Evolutionary conservation across 2,329 filamentous ascomycete genomes (phyloP).

Genomic region (Coniochaeta pulveracea): DNA sequence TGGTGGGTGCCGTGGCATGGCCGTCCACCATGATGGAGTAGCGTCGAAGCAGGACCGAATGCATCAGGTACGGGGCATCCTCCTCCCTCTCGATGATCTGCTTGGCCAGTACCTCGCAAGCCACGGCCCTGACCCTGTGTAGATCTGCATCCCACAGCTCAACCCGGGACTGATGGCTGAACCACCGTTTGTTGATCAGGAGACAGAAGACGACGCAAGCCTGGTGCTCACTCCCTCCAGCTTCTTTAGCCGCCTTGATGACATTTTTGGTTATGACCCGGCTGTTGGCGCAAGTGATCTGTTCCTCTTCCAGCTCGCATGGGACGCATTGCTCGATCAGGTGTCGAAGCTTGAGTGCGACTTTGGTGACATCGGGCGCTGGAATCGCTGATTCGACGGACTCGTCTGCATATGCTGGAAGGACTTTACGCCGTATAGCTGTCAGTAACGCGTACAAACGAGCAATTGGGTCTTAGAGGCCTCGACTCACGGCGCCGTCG

Average conservation of each 20-base stretch:
- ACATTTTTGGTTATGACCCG: slow-evolving; percentile 74
- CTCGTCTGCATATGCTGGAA: slow-evolving; percentile 50
- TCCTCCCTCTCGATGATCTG: slow-evolving; percentile 74
- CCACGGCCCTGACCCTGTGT: slow-evolving; percentile 64
- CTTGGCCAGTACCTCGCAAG: slow-evolving; percentile 90
- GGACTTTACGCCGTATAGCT: slow-evolving; percentile 33
- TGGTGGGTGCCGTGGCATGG: slow-evolving; percentile 62
- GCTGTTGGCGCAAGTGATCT: slow-evolving; percentile 72
- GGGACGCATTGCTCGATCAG: slow-evolving; percentile 83
- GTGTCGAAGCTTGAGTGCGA: slow-evolving; percentile 81
- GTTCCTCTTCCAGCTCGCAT: slow-evolving; percentile 71
- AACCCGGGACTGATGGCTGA: slow-evolving; percentile 62
- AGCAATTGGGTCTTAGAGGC: background rate
- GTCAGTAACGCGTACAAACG: background rate
- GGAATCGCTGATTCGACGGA: slow-evolving; percentile 56
- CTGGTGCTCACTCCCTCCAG: slow-evolving; percentile 62
- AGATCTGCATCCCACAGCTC: slow-evolving; percentile 92
- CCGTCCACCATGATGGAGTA: slow-evolving; percentile 73
- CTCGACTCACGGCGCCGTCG: slow-evolving; percentile 15
- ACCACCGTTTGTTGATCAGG: slow-evolving; percentile 61
- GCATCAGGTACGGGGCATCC: slow-evolving; percentile 65
- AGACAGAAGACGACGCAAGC: slow-evolving; percentile 79
- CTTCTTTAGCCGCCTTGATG: slow-evolving; percentile 67
- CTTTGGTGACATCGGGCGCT: slow-evolving; percentile 72
- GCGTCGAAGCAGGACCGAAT: slow-evolving; percentile 72